These are phyloP conservation scores for Vachellia pachyceras DNA, from an alignment of 306 rosid species.

Conservation along the genomic window DNA sequence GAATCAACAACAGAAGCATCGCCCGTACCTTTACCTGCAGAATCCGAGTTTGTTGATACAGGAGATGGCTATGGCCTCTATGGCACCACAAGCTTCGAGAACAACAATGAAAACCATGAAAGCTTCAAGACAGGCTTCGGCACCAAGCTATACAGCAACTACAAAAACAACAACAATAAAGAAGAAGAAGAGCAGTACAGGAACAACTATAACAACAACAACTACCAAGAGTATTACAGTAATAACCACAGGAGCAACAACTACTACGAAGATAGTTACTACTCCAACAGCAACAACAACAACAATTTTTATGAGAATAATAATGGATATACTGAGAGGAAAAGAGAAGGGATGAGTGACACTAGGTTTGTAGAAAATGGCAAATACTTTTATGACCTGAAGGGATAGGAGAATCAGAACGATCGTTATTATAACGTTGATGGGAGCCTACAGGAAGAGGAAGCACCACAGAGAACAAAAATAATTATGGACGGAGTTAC, in stretches of 20 bases:
- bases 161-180: background rate
- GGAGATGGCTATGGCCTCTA: constrained; percentile 67
- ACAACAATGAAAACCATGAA: constrained; percentile 35
- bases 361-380: constrained; percentile 75
- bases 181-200: constrained; percentile 2
- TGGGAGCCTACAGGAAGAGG: constrained; percentile 7
- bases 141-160: constrained; percentile 40
- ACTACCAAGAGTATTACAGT: background rate
- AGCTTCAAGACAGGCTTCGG: constrained; percentile 40
- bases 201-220: background rate
- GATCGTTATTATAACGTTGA: constrained; percentile 22
- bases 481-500: constrained; percentile 35
- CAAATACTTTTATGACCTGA: constrained; percentile 32
- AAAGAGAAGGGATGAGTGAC: constrained; percentile 81
- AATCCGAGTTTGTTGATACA: constrained; percentile 34
- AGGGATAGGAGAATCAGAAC: constrained; percentile 24
- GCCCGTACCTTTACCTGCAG: constrained; percentile 43
- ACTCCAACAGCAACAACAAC: no score
- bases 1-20: constrained; percentile 3
- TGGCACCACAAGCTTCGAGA: constrained; percentile 50
- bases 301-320: constrained; percentile 1
- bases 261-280: background rate
- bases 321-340: constrained; percentile 33
- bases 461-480: background rate
- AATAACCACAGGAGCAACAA: background rate